Base-by-base conservation (phyloP, 2,329 filamentous ascomycete species). In the Atkinsonella hypoxylon region DNA sequence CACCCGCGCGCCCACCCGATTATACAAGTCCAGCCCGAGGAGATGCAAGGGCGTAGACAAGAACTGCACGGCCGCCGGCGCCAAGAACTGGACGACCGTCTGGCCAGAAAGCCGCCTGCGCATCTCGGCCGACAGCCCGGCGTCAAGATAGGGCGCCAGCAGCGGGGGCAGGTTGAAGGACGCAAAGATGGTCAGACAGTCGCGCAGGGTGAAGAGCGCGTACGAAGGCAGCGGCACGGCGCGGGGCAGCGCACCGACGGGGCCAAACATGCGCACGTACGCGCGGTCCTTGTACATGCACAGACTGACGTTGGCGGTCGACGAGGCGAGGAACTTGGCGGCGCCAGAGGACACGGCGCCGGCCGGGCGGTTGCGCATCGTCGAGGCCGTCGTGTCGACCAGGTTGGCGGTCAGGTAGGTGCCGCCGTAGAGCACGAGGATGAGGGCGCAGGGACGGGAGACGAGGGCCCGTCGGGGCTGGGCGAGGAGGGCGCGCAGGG, bases 401-500 rank as follows among this genome's bases (percentile, higher is more conserved):
- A 78, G 70, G 71, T 96, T 96, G 56, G 91, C 90, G 1, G 87
- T 89, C 12, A 93, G 71, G 71, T 96, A 96, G 53, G 91, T 97
- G 57, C 87, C 84, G 54, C 83, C 87, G 74, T 96, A 97, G 42
- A 95, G 74, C 67, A 79, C 72, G 68, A 80, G 77, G 63, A 89
- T 83, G 56, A 89, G 75, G 44, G 71, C 79, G 59, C 85, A 85
- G 1, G 85, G 84, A 53, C 78, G 79, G 47, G 80, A 80, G 62
- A 81, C 67, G 56, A 89, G 60, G 59, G 85, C 73, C 22, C 66
- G 59, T 52, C 82, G 81, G 0, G 85, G 85, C 9, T 72, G 75
- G n/a, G 72, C 57, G 51, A 85, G 45, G 48, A 89, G 71, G 39
- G 72, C 68, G 31, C 62, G 62, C 45, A 86, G 58, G 22, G 83